phyloP scores from a whole-genome alignment of 1,284 basidiomycete species.

The Moniliella sp. region DNA sequence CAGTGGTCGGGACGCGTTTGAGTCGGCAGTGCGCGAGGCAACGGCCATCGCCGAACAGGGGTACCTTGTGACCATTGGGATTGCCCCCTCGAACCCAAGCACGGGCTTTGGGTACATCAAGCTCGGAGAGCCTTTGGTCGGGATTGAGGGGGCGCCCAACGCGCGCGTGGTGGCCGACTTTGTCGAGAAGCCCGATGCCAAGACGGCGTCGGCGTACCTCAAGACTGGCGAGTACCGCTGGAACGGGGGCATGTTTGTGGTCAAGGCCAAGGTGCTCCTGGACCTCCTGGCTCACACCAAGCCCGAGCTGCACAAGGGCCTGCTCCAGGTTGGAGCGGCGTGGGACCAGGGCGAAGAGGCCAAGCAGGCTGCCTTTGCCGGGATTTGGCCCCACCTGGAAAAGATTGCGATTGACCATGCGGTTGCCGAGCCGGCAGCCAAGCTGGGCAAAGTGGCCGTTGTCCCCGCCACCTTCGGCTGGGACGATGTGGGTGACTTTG shows the following conservation, averaged over 20 bases:
- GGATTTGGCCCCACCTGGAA: constrained; percentile 24
- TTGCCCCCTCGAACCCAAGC: constrained; percentile 29
- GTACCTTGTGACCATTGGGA: constrained; percentile 32
- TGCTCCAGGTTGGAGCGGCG: constrained; percentile 17
- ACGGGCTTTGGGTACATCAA: constrained; percentile 34
- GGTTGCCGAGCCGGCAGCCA: constrained; percentile 30
- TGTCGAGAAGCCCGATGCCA: constrained; percentile 34
- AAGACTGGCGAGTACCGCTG: constrained; percentile 30
- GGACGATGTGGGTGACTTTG: constrained; percentile 33
- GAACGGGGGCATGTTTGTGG: constrained; percentile 34
- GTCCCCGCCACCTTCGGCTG: constrained; percentile 33
- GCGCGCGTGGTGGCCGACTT: constrained; percentile 28
- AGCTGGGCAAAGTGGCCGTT: constrained; percentile 27
- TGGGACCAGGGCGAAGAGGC: constrained; percentile 12
- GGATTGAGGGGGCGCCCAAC: constrained; percentile 18
- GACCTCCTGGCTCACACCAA: constrained; percentile 16
- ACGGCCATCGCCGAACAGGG: constrained; percentile 26
- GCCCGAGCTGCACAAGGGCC: constrained; percentile 23
- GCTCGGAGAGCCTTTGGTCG: constrained; percentile 20
- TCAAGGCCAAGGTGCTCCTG: constrained; percentile 24
- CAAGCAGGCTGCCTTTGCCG: constrained; percentile 8
- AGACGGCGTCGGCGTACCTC: constrained; percentile 28
- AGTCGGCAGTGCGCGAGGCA: constrained; percentile 27
- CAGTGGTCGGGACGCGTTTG: constrained; percentile 29
- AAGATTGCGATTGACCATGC: constrained; percentile 34